A percentile compares a stretch with the other conserved stretches of the same genome.
Conservation (phyloP, 495 filamentous ascomycete species). For the Geoglossum glabrum region DNA sequence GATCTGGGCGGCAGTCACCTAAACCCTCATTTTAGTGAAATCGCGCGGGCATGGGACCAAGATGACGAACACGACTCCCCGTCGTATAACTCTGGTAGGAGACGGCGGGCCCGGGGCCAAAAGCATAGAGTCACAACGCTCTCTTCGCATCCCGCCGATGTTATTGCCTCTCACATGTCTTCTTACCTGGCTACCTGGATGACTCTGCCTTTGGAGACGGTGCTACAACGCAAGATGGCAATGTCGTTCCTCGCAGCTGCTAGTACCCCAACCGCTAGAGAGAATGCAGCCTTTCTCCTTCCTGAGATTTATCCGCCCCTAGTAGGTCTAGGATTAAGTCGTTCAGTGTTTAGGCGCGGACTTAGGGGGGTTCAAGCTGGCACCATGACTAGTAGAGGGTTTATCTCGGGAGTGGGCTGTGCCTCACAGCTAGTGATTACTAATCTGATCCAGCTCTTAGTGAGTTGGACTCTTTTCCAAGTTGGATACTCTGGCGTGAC, state of each 20-base stretch:
- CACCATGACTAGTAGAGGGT: not conserved
- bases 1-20: not conserved
- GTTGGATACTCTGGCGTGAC: not conserved
- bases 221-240: not conserved
- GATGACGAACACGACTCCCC: not conserved
- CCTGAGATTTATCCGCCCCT: not conserved
- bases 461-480: not conserved
- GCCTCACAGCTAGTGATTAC: not conserved
- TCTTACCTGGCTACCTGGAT: not conserved
- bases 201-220: constrained; percentile 1
- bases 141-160: not conserved
- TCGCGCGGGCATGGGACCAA: not conserved
- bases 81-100: not conserved
- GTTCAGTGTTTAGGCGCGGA: not conserved
- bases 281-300: constrained; percentile 1
- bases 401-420: not conserved
- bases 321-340: not conserved
- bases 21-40: not conserved
- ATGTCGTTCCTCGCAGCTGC: constrained; percentile 4
- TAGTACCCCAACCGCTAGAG: not conserved
- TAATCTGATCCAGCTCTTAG: not conserved
- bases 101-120: not conserved
- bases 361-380: not conserved
- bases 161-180: constrained; percentile 1
- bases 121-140: not conserved